Percentiles rank a stretch among this genome's conserved stretches.
These are phyloP conservation scores for Dinochytrium kinnereticum DNA, from an alignment of 371 early-diverging fungal genomes.

Conservation along the genomic window DNA sequence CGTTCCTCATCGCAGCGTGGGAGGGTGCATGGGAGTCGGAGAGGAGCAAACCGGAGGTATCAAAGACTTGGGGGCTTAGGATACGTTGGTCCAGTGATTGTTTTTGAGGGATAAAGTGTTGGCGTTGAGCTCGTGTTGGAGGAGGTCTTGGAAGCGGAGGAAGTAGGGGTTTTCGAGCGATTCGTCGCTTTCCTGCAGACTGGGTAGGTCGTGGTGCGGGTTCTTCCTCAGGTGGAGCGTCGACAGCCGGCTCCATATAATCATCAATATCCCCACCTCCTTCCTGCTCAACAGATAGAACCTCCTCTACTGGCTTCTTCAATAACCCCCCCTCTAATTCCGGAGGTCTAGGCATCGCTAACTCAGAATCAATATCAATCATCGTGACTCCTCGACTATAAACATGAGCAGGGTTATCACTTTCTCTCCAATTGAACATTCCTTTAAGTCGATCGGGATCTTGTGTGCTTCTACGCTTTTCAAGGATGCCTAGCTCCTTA, in stretches of 20 bases:
- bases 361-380: conserved; percentile 8
- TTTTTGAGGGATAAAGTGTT: not conserved
- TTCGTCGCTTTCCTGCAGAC: too few species aligned
- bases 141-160: not conserved
- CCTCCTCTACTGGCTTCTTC: not conserved
- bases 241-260: not conserved
- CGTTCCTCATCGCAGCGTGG: not conserved
- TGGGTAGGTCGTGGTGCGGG: not conserved
- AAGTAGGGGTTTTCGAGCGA: not conserved
- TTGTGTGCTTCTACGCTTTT: not conserved
- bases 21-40: not conserved
- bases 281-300: not conserved
- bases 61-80: conserved; percentile 10
- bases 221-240: not conserved
- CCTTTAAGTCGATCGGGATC: conserved; percentile 9
- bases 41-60: not conserved
- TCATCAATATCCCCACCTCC: not conserved
- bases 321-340: not conserved
- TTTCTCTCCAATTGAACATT: not conserved
- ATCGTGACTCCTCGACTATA: conserved; percentile 12
- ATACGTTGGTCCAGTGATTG: conserved; percentile 3
- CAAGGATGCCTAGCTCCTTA: conserved; percentile 2
- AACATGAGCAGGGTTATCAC: not conserved
- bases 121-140: not conserved
- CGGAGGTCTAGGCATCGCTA: conserved; percentile 1